Percentiles rank a stretch among this genome's conserved stretches.
Conservation (phyloP, 208 protist species). For the Phytomonas sp. region DNA sequence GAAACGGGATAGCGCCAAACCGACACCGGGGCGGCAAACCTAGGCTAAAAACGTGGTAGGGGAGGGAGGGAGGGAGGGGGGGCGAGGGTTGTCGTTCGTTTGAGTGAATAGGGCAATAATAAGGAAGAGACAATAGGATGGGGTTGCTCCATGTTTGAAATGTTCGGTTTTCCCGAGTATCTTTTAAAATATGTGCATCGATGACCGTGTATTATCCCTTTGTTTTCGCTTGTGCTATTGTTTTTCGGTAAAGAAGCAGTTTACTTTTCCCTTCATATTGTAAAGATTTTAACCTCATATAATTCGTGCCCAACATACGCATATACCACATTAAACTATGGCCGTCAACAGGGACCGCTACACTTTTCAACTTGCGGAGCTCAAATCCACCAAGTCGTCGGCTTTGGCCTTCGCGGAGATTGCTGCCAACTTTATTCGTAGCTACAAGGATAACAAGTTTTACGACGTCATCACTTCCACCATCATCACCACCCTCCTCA, state of each 20-base stretch:
- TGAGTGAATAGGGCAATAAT: neutral
- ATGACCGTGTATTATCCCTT: slow-evolving; percentile 1
- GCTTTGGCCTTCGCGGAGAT: slow-evolving; percentile 64
- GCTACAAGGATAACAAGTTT: slow-evolving; percentile 33
- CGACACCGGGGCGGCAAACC: neutral
- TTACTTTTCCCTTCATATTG: slow-evolving; percentile 2
- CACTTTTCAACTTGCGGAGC: slow-evolving; percentile 75
- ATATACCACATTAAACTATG: slow-evolving; percentile 12
- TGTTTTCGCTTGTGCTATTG: neutral
- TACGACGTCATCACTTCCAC: slow-evolving; percentile 53
- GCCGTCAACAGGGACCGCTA: slow-evolving; percentile 33
- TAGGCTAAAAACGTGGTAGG: neutral
- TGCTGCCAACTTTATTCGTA: slow-evolving; percentile 43
- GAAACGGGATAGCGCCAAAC: neutral
- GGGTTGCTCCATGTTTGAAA: neutral
- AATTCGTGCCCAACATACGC: neutral
- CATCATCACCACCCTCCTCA: slow-evolving; percentile 32
- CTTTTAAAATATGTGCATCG: neutral
- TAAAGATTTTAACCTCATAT: neutral
- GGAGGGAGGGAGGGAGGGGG: neutral
- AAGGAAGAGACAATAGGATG: neutral
- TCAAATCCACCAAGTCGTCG: slow-evolving; percentile 32
- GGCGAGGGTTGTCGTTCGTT: neutral
- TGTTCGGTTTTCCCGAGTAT: neutral
- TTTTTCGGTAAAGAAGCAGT: neutral